Conservation (phyloP, 495 filamentous ascomycete genomes). For the Pyronema omphalodes region DNA sequence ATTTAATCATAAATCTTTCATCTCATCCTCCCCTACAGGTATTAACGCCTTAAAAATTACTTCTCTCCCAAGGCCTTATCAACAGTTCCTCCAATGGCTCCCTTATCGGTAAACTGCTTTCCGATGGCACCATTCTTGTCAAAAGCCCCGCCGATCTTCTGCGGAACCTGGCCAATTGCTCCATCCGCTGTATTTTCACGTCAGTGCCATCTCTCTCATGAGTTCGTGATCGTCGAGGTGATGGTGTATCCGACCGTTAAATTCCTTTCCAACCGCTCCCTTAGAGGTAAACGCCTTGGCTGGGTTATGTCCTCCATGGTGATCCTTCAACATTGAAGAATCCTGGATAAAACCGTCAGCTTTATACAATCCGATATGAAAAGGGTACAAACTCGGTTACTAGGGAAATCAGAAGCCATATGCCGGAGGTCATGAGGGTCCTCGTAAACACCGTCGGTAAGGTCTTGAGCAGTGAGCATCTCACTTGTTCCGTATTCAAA, state of each 20-base stretch:
- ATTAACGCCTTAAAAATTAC: conserved; percentile 11
- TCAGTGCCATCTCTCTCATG: background rate
- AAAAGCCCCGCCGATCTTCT: conserved; percentile 33
- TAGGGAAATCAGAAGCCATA: background rate
- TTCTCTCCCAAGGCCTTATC: conserved; percentile 30
- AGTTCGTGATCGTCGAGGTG: background rate
- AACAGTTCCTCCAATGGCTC: conserved; percentile 28
- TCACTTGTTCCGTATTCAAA: background rate
- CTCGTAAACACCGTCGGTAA: conserved; percentile 1
- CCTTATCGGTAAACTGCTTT: conserved; percentile 29
- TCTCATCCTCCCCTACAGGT: background rate
- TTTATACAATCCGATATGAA: background rate
- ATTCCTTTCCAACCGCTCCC: conserved; percentile 26
- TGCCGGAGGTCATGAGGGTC: background rate
- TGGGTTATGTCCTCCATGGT: conserved; percentile 8
- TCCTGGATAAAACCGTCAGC: background rate
- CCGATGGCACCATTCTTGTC: conserved; percentile 29
- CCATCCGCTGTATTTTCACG: conserved; percentile 27
- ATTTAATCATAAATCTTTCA: background rate
- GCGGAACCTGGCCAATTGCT: conserved; percentile 28
- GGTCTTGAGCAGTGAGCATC: conserved; percentile 2
- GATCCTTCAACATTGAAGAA: background rate
- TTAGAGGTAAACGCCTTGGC: conserved; percentile 23
- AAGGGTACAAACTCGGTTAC: background rate
- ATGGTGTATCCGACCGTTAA: conserved; percentile 19